phyloP scores from a whole-genome alignment of 2,329 filamentous ascomycete genomes.

The Arachnomyces sp. region DNA sequence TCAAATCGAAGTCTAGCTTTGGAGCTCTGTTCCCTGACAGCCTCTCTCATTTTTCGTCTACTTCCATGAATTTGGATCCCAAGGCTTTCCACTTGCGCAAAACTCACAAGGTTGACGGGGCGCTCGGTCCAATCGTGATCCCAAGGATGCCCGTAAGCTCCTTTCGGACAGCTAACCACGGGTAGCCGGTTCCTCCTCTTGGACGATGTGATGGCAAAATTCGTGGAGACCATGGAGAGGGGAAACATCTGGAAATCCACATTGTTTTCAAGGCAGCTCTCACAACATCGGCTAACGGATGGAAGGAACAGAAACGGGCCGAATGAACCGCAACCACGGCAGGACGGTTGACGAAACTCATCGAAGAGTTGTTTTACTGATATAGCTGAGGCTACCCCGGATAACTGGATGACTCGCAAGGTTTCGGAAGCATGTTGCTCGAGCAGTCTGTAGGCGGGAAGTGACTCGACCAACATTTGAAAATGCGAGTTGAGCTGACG shows the following conservation, averaged over 20 bases:
- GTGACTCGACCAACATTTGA: neutral
- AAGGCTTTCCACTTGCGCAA: neutral
- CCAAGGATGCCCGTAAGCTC: no score
- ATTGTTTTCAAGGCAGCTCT: neutral
- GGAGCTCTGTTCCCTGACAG: no score
- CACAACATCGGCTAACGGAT: neutral
- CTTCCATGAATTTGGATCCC: neutral
- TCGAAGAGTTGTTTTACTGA: neutral
- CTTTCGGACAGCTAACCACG: no score
- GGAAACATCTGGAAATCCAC: neutral
- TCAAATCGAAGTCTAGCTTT: no score
- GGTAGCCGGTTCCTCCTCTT: no score
- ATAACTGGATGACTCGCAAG: neutral
- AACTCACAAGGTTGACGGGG: neutral
- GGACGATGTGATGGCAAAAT: neutral
- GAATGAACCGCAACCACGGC: constrained; percentile 1
- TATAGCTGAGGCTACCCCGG: neutral
- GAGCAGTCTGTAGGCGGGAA: neutral
- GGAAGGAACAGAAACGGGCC: constrained; percentile 1
- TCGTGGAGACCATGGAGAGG: neutral
- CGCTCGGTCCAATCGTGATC: no score
- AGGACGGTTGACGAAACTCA: neutral
- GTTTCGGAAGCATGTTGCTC: constrained; percentile 2
- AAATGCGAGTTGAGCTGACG: neutral
- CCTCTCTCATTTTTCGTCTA: neutral